Evolutionary conservation across 352 stramenopile species (phyloP).

Genomic region (Pythium graminicola): DNA sequence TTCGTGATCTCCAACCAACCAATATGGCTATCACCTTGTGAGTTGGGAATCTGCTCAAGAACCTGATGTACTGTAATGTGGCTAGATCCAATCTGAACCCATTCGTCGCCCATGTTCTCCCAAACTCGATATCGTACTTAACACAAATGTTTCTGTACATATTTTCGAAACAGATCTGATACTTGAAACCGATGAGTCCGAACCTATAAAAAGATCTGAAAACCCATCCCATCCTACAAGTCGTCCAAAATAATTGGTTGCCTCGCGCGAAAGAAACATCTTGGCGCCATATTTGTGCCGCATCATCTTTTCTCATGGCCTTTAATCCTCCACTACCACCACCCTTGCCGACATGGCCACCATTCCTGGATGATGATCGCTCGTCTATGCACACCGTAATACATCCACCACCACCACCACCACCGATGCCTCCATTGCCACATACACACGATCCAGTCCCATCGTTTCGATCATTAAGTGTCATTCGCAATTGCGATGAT

Average conservation of each 20-base stretch:
- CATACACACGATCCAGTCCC: background rate
- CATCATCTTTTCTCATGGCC: constrained; percentile 2
- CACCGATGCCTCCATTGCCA: background rate
- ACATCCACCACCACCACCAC: background rate
- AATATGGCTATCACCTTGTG: too few relatives aligned
- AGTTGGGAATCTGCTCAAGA: too few relatives aligned
- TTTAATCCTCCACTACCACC: constrained; percentile 5
- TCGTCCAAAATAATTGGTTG: background rate
- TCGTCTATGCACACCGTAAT: background rate
- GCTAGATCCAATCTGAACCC: too few relatives aligned
- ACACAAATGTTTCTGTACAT: too few relatives aligned
- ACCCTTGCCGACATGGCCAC: constrained; percentile 1
- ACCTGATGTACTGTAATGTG: too few relatives aligned
- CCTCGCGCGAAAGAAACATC: too few relatives aligned
- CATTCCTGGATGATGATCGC: background rate
- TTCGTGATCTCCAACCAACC: too few relatives aligned
- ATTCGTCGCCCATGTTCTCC: background rate
- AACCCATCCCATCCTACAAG: background rate
- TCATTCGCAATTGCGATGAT: constrained; percentile 9
- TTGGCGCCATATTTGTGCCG: too few relatives aligned
- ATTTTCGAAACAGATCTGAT: background rate
- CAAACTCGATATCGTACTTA: too few relatives aligned
- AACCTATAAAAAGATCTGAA: background rate
- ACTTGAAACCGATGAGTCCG: background rate
- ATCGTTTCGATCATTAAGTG: constrained; percentile 1